Percentiles rank a stretch among this genome's conserved stretches.
Conservation (phyloP, 1,284 basidiomycete species). For the Puccinia triticina region DNA sequence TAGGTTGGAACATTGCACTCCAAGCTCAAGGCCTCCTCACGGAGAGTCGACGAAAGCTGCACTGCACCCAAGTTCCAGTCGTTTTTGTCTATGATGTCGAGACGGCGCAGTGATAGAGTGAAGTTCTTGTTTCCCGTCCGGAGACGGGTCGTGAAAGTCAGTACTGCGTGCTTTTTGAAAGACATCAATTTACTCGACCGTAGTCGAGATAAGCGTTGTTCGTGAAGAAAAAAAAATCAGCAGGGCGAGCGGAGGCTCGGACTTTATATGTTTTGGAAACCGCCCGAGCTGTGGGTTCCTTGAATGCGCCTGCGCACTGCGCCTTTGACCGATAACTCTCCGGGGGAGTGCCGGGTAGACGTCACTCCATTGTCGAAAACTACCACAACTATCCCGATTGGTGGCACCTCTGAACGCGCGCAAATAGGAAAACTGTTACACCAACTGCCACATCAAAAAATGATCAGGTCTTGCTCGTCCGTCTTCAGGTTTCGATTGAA, state of each 20-base stretch:
- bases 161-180: conserved; percentile 52
- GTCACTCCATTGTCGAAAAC: neutral
- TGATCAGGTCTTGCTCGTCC: neutral
- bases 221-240: neutral
- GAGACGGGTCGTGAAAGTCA: neutral
- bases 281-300: conserved; percentile 11
- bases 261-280: neutral
- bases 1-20: conserved; percentile 50
- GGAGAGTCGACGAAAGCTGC: conserved; percentile 51
- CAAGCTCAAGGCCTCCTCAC: conserved; percentile 52
- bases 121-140: neutral
- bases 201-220: conserved; percentile 29
- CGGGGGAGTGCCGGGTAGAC: neutral
- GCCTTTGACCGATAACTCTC: neutral
- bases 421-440: neutral
- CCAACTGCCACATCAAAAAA: neutral
- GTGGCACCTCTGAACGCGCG: neutral
- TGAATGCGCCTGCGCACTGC: neutral
- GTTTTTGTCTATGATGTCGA: conserved; percentile 41
- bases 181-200: conserved; percentile 34
- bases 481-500: neutral
- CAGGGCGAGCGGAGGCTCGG: neutral
- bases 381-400: too few species aligned
- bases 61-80: conserved; percentile 51
- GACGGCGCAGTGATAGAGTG: conserved; percentile 47